Conservation (phyloP, 495 filamentous ascomycete species). For the Aspergillus panamensis region DNA sequence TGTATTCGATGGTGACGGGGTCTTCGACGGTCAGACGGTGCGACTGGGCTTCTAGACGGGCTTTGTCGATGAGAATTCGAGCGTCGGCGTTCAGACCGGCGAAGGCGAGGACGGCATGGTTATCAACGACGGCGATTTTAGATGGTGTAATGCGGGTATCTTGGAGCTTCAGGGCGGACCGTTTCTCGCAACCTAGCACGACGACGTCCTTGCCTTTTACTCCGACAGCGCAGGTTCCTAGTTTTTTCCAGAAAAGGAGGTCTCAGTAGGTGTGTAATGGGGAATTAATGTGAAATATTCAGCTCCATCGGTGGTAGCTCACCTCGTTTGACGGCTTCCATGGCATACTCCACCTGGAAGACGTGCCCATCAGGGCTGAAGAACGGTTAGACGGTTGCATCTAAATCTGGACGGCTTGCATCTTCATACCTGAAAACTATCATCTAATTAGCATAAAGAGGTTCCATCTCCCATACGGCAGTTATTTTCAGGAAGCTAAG, state of each 20-base stretch:
- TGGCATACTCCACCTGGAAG: constrained; percentile 99
- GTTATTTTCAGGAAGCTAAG: constrained; percentile 23
- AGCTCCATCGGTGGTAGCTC: constrained; percentile 18
- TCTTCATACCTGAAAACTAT: constrained; percentile 31
- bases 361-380: constrained; percentile 95
- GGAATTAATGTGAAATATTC: neutral
- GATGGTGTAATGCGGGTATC: constrained; percentile 98
- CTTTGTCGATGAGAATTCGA: constrained; percentile 95
- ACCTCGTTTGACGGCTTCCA: constrained; percentile 98
- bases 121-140: constrained; percentile 92
- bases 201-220: constrained; percentile 95
- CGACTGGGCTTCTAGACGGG: constrained; percentile 91
- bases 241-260: neutral
- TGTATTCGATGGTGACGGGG: constrained; percentile 96
- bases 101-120: constrained; percentile 94
- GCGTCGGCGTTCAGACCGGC: constrained; percentile 97
- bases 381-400: constrained; percentile 26
- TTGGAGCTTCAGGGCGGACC: constrained; percentile 98
- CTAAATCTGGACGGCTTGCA: constrained; percentile 10
- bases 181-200: constrained; percentile 96
- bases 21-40: constrained; percentile 98
- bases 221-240: constrained; percentile 95
- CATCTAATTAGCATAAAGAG: constrained; percentile 20
- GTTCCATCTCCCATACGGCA: constrained; percentile 48
- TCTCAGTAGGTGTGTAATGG: neutral